Evolutionary conservation across 1,284 basidiomycete genomes (phyloP), one percentile per base, ranked within the genome.

Genomic region (Fomes fomentarius): DNA sequence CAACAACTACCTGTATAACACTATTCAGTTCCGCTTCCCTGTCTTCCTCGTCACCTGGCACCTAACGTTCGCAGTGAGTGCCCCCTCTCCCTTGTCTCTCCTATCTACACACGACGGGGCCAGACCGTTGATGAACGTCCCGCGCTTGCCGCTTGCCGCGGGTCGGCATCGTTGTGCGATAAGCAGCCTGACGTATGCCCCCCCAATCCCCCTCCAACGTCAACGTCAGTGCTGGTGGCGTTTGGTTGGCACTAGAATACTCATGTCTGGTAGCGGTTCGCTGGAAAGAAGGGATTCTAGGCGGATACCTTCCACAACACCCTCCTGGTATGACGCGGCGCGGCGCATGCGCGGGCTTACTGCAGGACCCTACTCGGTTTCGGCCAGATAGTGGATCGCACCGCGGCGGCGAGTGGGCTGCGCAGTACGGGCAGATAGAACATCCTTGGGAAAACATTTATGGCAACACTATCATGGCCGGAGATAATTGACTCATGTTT

Each of bases 1-100:
- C 85, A 98, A 98, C 83, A 96, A 95, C 74, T 91, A 91, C 69
- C 76, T 97, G 69, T 95, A 94, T 76, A 88, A 89, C 70, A 83
- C 80, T 49, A 83, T 93, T 65, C 73, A 87, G 60, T 96, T 96
- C 79, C 83, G 83, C 63, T 96, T 77, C 76, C 93, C 93, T 37
- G 89, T 94, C 62, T 94, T 94, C 74, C 81, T 92, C 50, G 93
- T 94, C 53, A 95, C 93, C 53, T 94, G 82, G 82, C 93, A 94
- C 72, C 78, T 94, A 35, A 77, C 82, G 31, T 94, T 96, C 68
- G 90, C 94, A 22, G 89, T 91, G 61, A 71, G 85, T 79, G 41
- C 40, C 63, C 66, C 25, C 41, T 17, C 22, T 21, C 41, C 41
- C 15, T 6, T 15, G 1, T n/a, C 22, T 19, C 15, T 28, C 41